Evolutionary conservation across 768 basidiomycete species (phyloP).

Genomic region (Russula virescens): DNA sequence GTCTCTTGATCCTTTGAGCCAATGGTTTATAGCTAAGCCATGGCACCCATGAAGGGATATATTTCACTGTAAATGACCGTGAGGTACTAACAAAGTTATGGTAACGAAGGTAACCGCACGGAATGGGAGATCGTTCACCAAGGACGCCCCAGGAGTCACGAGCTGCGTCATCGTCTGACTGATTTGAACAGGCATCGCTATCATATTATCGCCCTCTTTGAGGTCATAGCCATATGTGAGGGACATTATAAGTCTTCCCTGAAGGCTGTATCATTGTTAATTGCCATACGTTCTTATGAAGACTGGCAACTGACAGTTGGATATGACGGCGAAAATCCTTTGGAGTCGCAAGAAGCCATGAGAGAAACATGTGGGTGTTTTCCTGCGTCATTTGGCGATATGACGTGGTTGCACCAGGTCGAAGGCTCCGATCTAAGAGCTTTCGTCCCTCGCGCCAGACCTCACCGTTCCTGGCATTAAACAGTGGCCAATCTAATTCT

Average conservation of each 20-base stretch:
- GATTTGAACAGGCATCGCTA: background rate
- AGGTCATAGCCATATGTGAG: conserved; percentile 14
- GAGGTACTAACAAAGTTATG: background rate
- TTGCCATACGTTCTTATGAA: too few relatives aligned
- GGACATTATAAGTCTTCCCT: conserved; percentile 7
- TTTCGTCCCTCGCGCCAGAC: conserved; percentile 1
- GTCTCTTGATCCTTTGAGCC: background rate
- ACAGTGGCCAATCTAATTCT: background rate
- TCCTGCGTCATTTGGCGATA: conserved; percentile 4
- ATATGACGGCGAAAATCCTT: background rate
- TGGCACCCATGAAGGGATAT: conserved; percentile 9
- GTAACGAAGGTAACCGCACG: background rate
- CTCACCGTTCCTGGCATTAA: background rate
- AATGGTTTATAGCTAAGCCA: conserved; percentile 2
- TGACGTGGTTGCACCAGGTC: background rate
- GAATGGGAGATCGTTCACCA: conserved; percentile 9
- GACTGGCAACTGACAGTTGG: background rate
- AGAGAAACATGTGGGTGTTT: background rate
- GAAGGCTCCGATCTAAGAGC: conserved; percentile 8
- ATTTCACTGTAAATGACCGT: background rate
- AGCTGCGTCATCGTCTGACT: background rate
- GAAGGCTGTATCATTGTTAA: background rate
- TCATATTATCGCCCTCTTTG: background rate
- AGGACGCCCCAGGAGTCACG: background rate
- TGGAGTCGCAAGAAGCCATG: background rate